Conservation (phyloP, 176 grass and related monocot species). For the Echinochloa phyllopogon region DNA sequence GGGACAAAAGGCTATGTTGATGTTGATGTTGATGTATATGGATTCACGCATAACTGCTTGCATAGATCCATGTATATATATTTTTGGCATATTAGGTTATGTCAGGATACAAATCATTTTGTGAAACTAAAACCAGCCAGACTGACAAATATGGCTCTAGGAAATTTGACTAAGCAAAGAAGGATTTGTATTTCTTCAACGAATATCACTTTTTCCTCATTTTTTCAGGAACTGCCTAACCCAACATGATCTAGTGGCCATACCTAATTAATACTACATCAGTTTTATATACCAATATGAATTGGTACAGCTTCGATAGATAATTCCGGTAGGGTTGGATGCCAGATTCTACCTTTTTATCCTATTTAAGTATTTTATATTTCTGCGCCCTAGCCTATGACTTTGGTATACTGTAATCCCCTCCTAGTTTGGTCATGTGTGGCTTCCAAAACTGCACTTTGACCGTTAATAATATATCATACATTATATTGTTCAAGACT, state of each 20-base stretch:
- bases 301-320: slow-evolving; percentile 10
- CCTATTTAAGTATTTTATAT: neutral
- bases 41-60: neutral
- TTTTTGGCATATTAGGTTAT: slow-evolving; percentile 29
- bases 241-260: neutral
- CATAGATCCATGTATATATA: neutral
- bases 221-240: neutral
- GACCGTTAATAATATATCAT: no score
- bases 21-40: no score
- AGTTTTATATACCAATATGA: neutral
- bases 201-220: neutral
- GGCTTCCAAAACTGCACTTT: no score
- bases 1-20: no score
- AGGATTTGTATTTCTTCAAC: slow-evolving; percentile 21
- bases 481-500: no score
- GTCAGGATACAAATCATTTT: neutral
- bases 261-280: neutral
- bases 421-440: neutral
- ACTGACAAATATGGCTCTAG: slow-evolving; percentile 13
- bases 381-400: slow-evolving; percentile 2
- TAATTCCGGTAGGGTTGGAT: slow-evolving; percentile 4
- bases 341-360: neutral
- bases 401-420: neutral
- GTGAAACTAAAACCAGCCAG: neutral
- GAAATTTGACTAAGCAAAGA: slow-evolving; percentile 22